Evolutionary conservation across 2,329 filamentous ascomycete genomes (phyloP), one percentile per base, ranked within the genome.

Genomic region (Alternaria gaisen): DNA sequence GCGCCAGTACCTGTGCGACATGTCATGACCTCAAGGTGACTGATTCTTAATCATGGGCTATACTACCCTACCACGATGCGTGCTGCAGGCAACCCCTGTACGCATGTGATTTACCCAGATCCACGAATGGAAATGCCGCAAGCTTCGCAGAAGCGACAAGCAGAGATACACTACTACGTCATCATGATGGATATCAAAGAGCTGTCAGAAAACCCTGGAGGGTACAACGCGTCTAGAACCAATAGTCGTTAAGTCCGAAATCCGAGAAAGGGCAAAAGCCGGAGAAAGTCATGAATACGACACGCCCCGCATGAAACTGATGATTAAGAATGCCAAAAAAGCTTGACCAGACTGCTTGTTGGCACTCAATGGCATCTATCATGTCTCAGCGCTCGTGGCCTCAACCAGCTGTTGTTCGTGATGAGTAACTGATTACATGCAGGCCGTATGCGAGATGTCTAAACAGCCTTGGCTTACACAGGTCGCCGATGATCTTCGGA

Each of bases 11-110:
- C 38, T 18, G 32, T 58, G 41, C 43, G 41, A 34, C 26, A 62
- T 64, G 64, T 62, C 61, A 62, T 62, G 53, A 58, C 48, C 24
- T 58, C 56, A 62, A 42, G 28, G 41, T 64, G 40, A 53, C 41
- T 56, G 44, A 50, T 48, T 28, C 40, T 58, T 58, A 57, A 55
- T 53, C 56, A 59, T 44, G 41, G 43, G 48, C 43, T 20, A 52
- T 40, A 42, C 36, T 28, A 48, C 18, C 41, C 41, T 28, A 36
- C 40, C 36, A 44, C 41, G 24, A 47, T 9, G 18, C 7, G 22
- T 52, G 30, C 53, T 57, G 48, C 60, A 56, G 9, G 30, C 38
- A 43, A 48, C 36, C 55, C 61, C 59, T 59, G 58, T 44, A 10
- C 30, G 53, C 48, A 30, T 28, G 34, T 12, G 20, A 34, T 28